These are phyloP conservation scores for Podospora fimiseda DNA, from an alignment of 495 filamentous ascomycete genomes.

Conservation along the genomic window DNA sequence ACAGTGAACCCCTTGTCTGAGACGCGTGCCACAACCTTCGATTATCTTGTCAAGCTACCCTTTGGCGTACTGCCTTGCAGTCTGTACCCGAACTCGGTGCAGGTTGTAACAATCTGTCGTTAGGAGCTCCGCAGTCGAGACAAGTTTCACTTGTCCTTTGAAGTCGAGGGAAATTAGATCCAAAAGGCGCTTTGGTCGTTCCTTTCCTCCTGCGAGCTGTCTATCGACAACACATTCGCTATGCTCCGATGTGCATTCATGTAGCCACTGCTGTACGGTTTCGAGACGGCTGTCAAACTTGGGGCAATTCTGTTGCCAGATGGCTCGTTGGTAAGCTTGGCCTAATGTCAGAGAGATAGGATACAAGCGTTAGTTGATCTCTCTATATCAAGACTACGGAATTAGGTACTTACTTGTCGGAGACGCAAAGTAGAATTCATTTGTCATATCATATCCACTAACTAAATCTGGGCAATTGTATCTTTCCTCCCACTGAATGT, in stretches of 20 bases:
- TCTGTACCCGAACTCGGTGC: too few relatives aligned
- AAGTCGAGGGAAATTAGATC: background rate
- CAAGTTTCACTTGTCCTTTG: background rate
- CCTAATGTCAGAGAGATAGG: background rate
- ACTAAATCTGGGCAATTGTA: background rate
- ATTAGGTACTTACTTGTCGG: background rate
- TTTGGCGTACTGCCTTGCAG: too few relatives aligned
- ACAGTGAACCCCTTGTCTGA: too few relatives aligned
- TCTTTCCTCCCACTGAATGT: background rate
- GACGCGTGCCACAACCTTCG: too few relatives aligned
- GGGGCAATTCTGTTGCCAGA: background rate
- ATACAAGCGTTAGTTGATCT: background rate
- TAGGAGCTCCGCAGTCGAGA: background rate
- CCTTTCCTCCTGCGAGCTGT: background rate
- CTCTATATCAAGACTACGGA: background rate
- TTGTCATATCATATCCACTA: background rate
- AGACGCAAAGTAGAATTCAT: background rate
- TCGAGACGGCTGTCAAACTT: background rate
- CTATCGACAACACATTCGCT: too few relatives aligned
- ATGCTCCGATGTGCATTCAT: background rate
- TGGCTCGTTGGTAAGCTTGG: background rate
- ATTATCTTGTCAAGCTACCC: too few relatives aligned
- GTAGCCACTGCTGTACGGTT: background rate
- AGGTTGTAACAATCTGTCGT: too few relatives aligned
- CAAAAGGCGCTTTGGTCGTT: background rate